A percentile compares a stretch with the other conserved stretches of the same genome.
These are phyloP conservation scores for Cyberlindnera xylosilytica DNA, from an alignment of 805 yeast genomes.

Conservation along the genomic window DNA sequence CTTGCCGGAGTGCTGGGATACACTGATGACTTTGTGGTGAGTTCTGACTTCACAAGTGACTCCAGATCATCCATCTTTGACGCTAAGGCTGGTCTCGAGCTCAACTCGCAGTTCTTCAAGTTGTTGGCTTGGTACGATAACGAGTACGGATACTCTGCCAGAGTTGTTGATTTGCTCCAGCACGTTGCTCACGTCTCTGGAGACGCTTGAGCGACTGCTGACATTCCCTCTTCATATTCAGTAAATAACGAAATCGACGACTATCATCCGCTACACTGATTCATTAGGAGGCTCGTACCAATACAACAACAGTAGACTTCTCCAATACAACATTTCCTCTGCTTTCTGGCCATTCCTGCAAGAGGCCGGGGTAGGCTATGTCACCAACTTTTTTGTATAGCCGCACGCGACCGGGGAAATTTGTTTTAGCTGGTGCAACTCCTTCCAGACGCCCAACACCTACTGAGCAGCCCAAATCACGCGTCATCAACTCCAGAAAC, in stretches of 20 bases:
- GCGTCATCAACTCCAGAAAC: too few relatives aligned
- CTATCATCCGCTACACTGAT: not conserved
- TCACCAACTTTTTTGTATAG: too few relatives aligned
- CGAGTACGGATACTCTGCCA: conserved; percentile 73
- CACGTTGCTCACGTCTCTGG: conserved; percentile 43
- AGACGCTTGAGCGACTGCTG: conserved; percentile 2
- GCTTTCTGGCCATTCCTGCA: too few relatives aligned
- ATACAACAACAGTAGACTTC: too few relatives aligned
- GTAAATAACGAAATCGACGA: too few relatives aligned
- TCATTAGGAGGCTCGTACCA: too few relatives aligned
- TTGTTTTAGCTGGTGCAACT: too few relatives aligned
- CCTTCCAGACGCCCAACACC: too few relatives aligned
- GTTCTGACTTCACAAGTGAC: conserved; percentile 65
- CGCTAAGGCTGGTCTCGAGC: conserved; percentile 66
- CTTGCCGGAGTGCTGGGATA: conserved; percentile 63
- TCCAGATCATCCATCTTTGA: conserved; percentile 64
- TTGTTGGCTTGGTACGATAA: conserved; percentile 73
- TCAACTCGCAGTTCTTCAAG: conserved; percentile 68
- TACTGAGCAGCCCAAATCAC: too few relatives aligned
- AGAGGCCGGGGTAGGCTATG: too few relatives aligned
- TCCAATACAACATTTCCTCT: too few relatives aligned
- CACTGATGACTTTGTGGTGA: conserved; percentile 71
- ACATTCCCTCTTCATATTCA: not conserved
- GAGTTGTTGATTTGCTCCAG: conserved; percentile 70
- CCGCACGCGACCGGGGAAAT: too few relatives aligned